Base-by-base conservation (phyloP, 2,329 filamentous ascomycete genomes). In the Diaporthe amygdali region DNA sequence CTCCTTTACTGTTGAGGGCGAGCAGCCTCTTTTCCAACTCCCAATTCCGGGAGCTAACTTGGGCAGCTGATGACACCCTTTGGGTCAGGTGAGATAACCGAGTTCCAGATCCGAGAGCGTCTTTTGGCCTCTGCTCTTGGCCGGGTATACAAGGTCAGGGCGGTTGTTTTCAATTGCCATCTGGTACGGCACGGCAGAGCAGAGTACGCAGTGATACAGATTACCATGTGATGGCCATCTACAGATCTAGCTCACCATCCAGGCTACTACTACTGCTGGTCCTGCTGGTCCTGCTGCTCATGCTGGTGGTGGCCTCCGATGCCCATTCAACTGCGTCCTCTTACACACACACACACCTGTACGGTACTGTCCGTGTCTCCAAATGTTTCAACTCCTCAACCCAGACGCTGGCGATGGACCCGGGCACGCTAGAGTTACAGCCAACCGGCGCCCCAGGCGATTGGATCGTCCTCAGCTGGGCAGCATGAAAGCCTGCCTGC, bases 401-500 rank as follows among this genome's bases (percentile, higher is more conserved):
- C 59, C 30, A n/a, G 41, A 47, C 59, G 30, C 59, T 64, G 59
- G 25, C 37, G 47, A 34, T 44, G 55, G n/a, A 32, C 44, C 59
- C 30, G 44, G 44, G 27, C 34, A 30, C 67, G 34, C 56, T 69
- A 69, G 68, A 54, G 56, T 61, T 47, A 63, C 64, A 47, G 37
- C n/a, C 69, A 52, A 41, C 59, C 17, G 32, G 22, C 66, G 6
- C 41, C 44, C 52, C 22, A 30, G 55, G 52, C 46, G 66, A 56
- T 49, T 56, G 32, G 52, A 27, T 59, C 66, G 44, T 22, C 17
- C 47, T 47, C 37, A 51, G 59, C 59, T 34, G 59, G 59, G 59
- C 41, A 63, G 67, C 70, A 70, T 67, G 66, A 69, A 59, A 32
- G 39, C 46, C 49, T 41, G 59, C 67, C 37, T 41, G 61, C 46